phyloP scores from a whole-genome alignment of 805 yeast genomes.

The Kuraishia floccosa region DNA sequence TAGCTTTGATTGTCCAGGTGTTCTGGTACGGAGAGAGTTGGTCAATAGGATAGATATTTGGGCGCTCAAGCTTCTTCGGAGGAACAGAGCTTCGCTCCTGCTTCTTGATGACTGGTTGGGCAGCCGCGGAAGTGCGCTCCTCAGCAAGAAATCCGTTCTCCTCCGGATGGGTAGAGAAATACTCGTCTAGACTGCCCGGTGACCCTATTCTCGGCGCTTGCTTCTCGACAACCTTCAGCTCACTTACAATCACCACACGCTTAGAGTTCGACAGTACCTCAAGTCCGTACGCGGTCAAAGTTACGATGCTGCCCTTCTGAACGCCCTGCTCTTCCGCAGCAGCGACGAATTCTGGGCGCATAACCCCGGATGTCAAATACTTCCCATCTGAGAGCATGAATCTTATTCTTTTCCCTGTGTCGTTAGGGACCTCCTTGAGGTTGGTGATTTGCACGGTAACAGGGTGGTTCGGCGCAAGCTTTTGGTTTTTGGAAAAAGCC shows the following conservation, averaged over 20 bases:
- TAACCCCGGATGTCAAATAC: constrained; percentile 36
- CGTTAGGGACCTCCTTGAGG: constrained; percentile 24
- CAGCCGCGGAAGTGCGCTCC: constrained; percentile 7
- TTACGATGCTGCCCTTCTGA: constrained; percentile 29
- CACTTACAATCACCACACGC: constrained; percentile 34
- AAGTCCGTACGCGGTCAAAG: constrained; percentile 26
- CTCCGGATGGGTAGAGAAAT: constrained; percentile 46
- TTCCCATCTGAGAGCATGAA: constrained; percentile 42
- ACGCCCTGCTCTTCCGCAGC: constrained; percentile 33
- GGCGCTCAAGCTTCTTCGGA: constrained; percentile 19
- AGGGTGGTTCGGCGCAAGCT: constrained; percentile 12
- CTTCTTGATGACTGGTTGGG: constrained; percentile 6
- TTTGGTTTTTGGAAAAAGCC: constrained; percentile 10
- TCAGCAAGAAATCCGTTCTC: constrained; percentile 26
- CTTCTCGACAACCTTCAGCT: constrained; percentile 27
- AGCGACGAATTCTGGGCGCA: constrained; percentile 34
- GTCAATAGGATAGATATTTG: constrained; percentile 65
- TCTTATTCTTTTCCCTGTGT: constrained; percentile 28
- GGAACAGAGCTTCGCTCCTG: constrained; percentile 2
- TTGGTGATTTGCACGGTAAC: constrained; percentile 23
- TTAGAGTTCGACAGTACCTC: constrained; percentile 34
- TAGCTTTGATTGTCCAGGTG: constrained; percentile 86
- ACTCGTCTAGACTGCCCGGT: constrained; percentile 37
- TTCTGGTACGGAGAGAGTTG: constrained; percentile 86
- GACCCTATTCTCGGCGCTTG: constrained; percentile 26